Percentiles rank a stretch among this genome's conserved stretches.
Evolutionary conservation across 2,329 filamentous ascomycete species (phyloP).

Genomic region (Aspergillus quadricinctus): DNA sequence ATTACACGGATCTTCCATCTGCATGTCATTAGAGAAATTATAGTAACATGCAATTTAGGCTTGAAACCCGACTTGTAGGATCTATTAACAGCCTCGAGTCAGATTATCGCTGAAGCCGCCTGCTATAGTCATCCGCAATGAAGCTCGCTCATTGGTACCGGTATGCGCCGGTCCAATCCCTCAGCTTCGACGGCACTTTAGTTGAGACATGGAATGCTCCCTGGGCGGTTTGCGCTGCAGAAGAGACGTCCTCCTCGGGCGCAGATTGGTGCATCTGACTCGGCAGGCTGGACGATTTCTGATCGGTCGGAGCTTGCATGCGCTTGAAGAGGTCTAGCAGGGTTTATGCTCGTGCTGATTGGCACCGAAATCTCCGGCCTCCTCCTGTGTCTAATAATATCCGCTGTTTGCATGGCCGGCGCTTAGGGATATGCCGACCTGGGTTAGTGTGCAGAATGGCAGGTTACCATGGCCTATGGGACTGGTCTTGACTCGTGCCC

Average conservation of each 20-base stretch:
- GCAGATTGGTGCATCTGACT: slow-evolving; percentile 10
- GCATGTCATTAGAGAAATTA: slow-evolving; percentile 15
- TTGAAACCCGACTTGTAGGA: slow-evolving; percentile 20
- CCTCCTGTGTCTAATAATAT: slow-evolving; percentile 6
- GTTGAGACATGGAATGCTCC: slow-evolving; percentile 20
- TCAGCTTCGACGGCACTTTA: slow-evolving; percentile 3
- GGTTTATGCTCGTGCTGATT: background rate
- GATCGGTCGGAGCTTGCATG: background rate
- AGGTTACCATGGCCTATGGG: background rate
- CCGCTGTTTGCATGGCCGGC: slow-evolving; percentile 8
- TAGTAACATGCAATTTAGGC: slow-evolving; percentile 15
- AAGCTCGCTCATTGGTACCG: slow-evolving; percentile 18
- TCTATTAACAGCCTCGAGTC: slow-evolving; percentile 25
- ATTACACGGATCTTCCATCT: background rate
- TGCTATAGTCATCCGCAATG: slow-evolving; percentile 13
- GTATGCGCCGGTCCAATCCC: slow-evolving; percentile 19
- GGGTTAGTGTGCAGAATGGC: slow-evolving; percentile 23
- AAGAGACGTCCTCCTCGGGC: background rate
- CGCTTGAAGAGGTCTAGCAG: background rate
- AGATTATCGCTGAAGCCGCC: slow-evolving; percentile 23
- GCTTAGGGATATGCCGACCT: slow-evolving; percentile 17
- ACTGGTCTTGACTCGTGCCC: background rate
- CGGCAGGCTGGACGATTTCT: background rate
- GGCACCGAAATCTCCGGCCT: slow-evolving; percentile 17
- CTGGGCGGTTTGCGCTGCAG: slow-evolving; percentile 16